Evolutionary conservation across 441 rosid species (phyloP).

Genomic region (Isatis lusitanica): DNA sequence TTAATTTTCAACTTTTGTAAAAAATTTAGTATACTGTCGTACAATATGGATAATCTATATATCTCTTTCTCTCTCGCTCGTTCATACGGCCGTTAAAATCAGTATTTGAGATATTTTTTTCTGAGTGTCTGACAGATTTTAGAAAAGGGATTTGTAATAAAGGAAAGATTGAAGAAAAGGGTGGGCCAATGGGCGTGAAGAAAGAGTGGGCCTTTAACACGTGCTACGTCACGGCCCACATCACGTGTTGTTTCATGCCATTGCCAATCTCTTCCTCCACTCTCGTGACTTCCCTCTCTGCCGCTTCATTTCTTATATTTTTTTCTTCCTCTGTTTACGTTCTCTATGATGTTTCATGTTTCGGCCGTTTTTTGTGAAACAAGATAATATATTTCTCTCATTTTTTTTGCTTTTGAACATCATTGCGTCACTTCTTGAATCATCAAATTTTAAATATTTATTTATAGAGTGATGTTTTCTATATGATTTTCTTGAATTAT

Average conservation of each 20-base stretch:
- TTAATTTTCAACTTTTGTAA: no score
- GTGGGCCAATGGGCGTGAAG: constrained; percentile 32
- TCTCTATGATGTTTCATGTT: not conserved
- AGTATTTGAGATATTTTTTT: not conserved
- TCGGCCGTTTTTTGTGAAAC: not conserved
- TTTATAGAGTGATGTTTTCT: not conserved
- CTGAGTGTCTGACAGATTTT: constrained; percentile 1
- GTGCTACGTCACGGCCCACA: constrained; percentile 15
- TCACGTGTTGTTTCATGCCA: constrained; percentile 19
- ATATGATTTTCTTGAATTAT: not conserved
- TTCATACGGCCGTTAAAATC: constrained; percentile 11
- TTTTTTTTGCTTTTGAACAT: no score
- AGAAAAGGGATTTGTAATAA: not conserved
- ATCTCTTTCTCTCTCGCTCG: not conserved
- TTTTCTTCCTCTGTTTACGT: not conserved
- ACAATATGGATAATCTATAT: not conserved
- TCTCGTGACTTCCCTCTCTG: constrained; percentile 29
- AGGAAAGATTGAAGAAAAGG: not conserved
- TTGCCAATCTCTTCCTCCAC: constrained; percentile 22
- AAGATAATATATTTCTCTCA: not conserved
- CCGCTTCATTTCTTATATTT: constrained; percentile 11
- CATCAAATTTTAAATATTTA: not conserved
- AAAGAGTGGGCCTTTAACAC: constrained; percentile 25
- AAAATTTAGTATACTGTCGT: not conserved
- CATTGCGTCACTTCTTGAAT: not conserved